These are phyloP conservation scores for Paxillus ammoniavirescens DNA, from an alignment of 768 basidiomycete genomes.

Conservation along the genomic window DNA sequence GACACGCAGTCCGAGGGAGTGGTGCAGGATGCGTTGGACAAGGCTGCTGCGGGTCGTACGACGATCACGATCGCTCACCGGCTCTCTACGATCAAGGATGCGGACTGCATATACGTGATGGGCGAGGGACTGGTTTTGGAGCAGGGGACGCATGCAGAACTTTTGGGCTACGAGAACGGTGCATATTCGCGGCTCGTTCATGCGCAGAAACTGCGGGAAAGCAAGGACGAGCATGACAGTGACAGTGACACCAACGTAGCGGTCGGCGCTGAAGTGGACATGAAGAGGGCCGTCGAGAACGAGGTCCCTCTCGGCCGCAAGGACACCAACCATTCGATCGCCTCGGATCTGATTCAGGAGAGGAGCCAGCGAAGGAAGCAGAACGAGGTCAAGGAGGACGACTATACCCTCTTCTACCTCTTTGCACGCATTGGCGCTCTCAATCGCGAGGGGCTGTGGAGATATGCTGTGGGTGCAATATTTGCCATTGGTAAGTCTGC, in stretches of 20 bases:
- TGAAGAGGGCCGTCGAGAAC: conserved; percentile 55
- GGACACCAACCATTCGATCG: conserved; percentile 48
- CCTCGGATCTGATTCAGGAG: conserved; percentile 65
- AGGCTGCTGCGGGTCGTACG: conserved; percentile 75
- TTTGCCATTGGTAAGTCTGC: conserved; percentile 43
- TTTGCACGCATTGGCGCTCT: conserved; percentile 70
- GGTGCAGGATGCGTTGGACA: conserved; percentile 89
- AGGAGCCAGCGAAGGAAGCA: conserved; percentile 34
- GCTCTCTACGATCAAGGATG: conserved; percentile 83
- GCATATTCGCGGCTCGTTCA: conserved; percentile 75
- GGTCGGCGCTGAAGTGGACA: conserved; percentile 38
- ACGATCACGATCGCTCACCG: conserved; percentile 82
- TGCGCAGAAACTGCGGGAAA: conserved; percentile 77
- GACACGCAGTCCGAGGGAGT: conserved; percentile 87
- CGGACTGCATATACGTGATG: conserved; percentile 85
- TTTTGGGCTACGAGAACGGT: conserved; percentile 55
- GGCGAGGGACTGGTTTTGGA: conserved; percentile 84
- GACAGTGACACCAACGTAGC: conserved; percentile 17
- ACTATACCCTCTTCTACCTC: conserved; percentile 52
- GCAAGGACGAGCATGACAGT: conserved; percentile 30
- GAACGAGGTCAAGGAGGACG: conserved; percentile 30
- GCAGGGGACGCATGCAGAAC: conserved; percentile 71
- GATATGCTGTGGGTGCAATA: conserved; percentile 57
- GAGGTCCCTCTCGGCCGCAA: conserved; percentile 58
- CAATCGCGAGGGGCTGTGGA: conserved; percentile 55